Percentiles rank a stretch among this genome's conserved stretches.
Evolutionary conservation across 2,329 filamentous ascomycete species (phyloP).

Genomic region (Fusarium ambrosium): DNA sequence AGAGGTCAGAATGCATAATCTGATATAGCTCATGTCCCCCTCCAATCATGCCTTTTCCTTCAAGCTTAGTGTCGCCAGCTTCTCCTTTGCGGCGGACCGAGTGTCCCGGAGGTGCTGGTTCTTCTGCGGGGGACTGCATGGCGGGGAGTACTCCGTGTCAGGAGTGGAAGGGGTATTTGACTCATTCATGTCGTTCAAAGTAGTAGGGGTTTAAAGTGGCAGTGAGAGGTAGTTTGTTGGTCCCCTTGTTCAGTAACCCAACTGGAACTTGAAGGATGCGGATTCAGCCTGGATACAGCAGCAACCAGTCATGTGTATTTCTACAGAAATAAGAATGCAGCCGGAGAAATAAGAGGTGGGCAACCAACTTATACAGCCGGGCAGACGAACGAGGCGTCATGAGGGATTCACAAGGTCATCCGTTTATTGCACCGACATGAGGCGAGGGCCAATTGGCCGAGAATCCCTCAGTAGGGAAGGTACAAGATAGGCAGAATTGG

Average conservation of each 20-base stretch:
- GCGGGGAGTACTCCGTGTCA: constrained; percentile 64
- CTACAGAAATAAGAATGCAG: background rate
- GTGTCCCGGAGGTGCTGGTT: constrained; percentile 53
- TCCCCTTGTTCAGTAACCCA: background rate
- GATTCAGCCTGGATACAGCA: background rate
- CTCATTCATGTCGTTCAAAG: constrained; percentile 33
- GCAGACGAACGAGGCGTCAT: constrained; percentile 10
- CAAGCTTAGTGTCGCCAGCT: constrained; percentile 65
- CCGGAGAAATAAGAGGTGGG: background rate
- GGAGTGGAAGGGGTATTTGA: constrained; percentile 57
- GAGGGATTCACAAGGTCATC: constrained; percentile 12
- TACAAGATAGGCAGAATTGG: constrained; percentile 1
- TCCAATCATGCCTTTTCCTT: constrained; percentile 67
- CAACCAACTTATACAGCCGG: constrained; percentile 35
- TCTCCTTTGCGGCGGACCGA: constrained; percentile 60
- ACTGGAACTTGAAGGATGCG: background rate
- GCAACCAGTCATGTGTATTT: background rate
- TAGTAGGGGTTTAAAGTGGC: background rate
- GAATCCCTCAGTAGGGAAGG: constrained; percentile 4
- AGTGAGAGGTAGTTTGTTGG: background rate
- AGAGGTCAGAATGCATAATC: background rate
- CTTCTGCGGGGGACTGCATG: constrained; percentile 59
- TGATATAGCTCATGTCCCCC: background rate
- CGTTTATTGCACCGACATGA: constrained; percentile 20
- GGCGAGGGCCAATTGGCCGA: background rate